Conservation (phyloP, 352 stramenopile species). For the Phytophthora pluvialis region DNA sequence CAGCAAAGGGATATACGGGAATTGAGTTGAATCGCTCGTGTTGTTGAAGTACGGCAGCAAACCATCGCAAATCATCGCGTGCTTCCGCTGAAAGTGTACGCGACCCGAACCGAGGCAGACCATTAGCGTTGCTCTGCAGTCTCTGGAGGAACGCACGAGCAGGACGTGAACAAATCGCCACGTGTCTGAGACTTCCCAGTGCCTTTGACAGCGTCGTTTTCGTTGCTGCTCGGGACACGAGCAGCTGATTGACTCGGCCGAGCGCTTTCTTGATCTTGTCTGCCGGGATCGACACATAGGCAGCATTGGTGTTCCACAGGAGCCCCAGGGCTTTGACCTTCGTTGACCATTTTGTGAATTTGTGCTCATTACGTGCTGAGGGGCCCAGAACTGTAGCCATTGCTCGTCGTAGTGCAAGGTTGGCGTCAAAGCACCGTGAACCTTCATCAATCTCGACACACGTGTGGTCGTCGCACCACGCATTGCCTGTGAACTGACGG, state of each 20-base stretch:
- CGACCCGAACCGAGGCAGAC: neutral
- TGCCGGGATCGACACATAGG: slow-evolving; percentile 15
- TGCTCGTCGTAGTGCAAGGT: slow-evolving; percentile 18
- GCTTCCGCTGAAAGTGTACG: neutral
- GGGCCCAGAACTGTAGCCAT: slow-evolving; percentile 28
- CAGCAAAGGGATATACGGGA: slow-evolving; percentile 11
- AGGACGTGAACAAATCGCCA: slow-evolving; percentile 1
- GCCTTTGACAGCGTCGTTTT: slow-evolving; percentile 1
- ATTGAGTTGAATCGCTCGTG: slow-evolving; percentile 20
- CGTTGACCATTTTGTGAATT: slow-evolving; percentile 23
- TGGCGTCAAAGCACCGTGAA: slow-evolving; percentile 13
- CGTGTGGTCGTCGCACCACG: slow-evolving; percentile 40
- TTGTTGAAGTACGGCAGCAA: neutral
- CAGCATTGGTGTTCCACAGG: slow-evolving; percentile 13
- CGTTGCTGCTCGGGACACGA: neutral
- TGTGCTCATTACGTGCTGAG: slow-evolving; percentile 20
- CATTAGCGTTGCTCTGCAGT: neutral
- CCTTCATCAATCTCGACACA: slow-evolving; percentile 29
- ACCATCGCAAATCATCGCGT: slow-evolving; percentile 9
- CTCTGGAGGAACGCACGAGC: slow-evolving; percentile 12
- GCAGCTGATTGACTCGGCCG: neutral
- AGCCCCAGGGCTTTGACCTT: slow-evolving; percentile 17
- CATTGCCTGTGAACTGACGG: slow-evolving; percentile 13
- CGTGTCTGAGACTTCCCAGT: slow-evolving; percentile 12
- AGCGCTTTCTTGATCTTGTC: slow-evolving; percentile 19